Percentiles rank a stretch among this genome's conserved stretches.
Evolutionary conservation across 2,329 filamentous ascomycete species (phyloP).

Genomic region (Mariannaea elegans): DNA sequence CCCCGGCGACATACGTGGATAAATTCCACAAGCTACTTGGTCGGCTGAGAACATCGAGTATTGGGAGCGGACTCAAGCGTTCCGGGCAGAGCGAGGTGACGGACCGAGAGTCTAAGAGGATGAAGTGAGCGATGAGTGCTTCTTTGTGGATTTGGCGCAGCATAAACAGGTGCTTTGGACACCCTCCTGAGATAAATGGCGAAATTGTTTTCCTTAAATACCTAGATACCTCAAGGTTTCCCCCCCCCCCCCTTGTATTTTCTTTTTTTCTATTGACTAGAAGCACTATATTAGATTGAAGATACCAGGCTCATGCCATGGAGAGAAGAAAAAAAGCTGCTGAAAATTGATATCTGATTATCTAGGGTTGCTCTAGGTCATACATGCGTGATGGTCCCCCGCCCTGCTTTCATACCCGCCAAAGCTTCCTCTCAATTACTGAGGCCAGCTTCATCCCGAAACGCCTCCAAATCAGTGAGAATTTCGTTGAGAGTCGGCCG

Average conservation of each 20-base stretch:
- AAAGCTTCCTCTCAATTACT: constrained; percentile 19
- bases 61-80: constrained; percentile 45
- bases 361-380: not conserved
- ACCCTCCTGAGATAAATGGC: not conserved
- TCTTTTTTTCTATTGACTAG: not conserved
- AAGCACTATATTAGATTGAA: not conserved
- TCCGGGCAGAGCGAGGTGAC: constrained; percentile 35
- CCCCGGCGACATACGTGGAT: constrained; percentile 47
- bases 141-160: not conserved
- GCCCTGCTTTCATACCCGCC: constrained; percentile 7
- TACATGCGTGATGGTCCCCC: not conserved
- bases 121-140: constrained; percentile 39
- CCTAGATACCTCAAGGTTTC: not conserved
- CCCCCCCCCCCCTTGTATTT: not conserved
- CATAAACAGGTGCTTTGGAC: not conserved
- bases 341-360: not conserved
- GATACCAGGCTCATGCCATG: constrained; percentile 8
- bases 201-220: constrained; percentile 1
- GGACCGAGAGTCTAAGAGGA: constrained; percentile 45
- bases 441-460: constrained; percentile 33
- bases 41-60: constrained; percentile 42
- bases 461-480: constrained; percentile 41
- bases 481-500: constrained; percentile 59
- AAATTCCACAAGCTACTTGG: constrained; percentile 45
- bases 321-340: not conserved